Conservation (phyloP, 805 yeast genomes). For the Spathaspora passalidarum region DNA sequence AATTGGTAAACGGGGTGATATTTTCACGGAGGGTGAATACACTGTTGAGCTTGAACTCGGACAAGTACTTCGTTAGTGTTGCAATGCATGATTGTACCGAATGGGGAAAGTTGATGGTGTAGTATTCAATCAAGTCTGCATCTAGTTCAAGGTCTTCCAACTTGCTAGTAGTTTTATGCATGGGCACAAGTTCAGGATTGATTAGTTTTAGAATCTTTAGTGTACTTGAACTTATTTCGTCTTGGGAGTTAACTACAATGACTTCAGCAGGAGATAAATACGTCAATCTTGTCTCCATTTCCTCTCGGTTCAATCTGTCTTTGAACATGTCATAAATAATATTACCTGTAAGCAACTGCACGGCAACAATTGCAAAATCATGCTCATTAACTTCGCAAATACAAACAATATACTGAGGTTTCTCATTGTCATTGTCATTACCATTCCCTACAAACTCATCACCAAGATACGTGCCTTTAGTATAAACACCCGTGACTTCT, state of each 20-base stretch:
- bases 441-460: slow-evolving; percentile 35
- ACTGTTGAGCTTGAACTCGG: slow-evolving; percentile 59
- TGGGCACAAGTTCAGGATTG: slow-evolving; percentile 10
- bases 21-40: slow-evolving; percentile 54
- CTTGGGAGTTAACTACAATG: slow-evolving; percentile 35
- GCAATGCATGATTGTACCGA: slow-evolving; percentile 36
- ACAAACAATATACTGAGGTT: slow-evolving; percentile 41
- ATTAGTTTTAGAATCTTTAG: slow-evolving; percentile 7
- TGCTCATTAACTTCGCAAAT: slow-evolving; percentile 23
- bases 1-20: slow-evolving; percentile 48
- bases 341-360: slow-evolving; percentile 73
- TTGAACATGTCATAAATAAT: slow-evolving; percentile 66
- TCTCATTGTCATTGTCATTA: slow-evolving; percentile 26
- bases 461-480: slow-evolving; percentile 81
- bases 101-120: slow-evolving; percentile 16
- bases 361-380: slow-evolving; percentile 52
- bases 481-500: slow-evolving; percentile 65
- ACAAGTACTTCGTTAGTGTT: slow-evolving; percentile 51
- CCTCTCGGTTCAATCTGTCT: slow-evolving; percentile 56
- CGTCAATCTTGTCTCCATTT: slow-evolving; percentile 68
- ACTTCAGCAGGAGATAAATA: slow-evolving; percentile 80
- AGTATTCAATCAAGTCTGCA: slow-evolving; percentile 22
- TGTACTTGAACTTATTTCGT: slow-evolving; percentile 19
- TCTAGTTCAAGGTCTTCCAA: neutral
- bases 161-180: slow-evolving; percentile 3